Base-by-base conservation (phyloP, 176 grass and related monocot species). In the Hyparrhenia diplandra region DNA sequence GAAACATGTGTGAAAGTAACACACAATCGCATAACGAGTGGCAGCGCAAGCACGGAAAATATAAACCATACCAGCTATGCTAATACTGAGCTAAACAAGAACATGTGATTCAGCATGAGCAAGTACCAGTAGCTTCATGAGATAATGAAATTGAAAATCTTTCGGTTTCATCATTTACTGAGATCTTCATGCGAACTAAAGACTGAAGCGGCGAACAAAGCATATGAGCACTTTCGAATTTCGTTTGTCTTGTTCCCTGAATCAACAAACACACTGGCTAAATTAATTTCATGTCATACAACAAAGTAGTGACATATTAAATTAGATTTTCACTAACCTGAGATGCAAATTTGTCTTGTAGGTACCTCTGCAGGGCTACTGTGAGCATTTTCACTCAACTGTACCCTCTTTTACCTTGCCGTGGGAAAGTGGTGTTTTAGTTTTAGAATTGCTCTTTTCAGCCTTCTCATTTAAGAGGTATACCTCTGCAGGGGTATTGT, bases 41-140 rank as follows among this genome's bases (percentile, higher is more conserved):
- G 37, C 61, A 80, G 39, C 51, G 17, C 24, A 74, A 43, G 8
- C 46, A 16, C 23, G 35, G n/a, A 61, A 54, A 32, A 60, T 67
- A 17, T 23, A 62, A 68, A 31, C 4, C 25, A 73, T 17, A 67
- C 47, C 32, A 79, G 25, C 7, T 67, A 45, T 73, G 25, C 4
- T 46, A 28, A 14, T 43, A 63, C 10, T 80, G 45, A 14, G 27
- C 4, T 65, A 80, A 83, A 71, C 71, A 46, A 74, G 14, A 85
- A 84, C 40, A 40, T 6, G 14, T 35, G 21, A 90, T 84, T 32
- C 57, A 14, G 34, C 61, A 23, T 77, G 54, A 67, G 49, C 20
- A 90, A 67, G 57, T 98, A 98, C 95, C 95, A 42, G 52, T 93
- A 70, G 67, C 86, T 93, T 93, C 88, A 74, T 98, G 92, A 65